Conservation (phyloP, 345 rosid species). For the Melaleuca alternifolia region DNA sequence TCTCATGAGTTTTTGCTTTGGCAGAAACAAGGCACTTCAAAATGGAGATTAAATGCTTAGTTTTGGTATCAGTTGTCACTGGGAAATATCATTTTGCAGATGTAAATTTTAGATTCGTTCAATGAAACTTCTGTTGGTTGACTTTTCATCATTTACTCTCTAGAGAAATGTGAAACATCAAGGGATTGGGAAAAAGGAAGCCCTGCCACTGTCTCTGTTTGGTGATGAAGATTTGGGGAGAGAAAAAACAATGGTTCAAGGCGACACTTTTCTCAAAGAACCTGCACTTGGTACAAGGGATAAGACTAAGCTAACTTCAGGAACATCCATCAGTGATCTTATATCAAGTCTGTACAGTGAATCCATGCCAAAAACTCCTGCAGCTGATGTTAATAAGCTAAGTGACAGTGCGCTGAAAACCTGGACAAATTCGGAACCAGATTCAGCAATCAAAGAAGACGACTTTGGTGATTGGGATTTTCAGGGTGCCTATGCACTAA, state of each 20-base stretch:
- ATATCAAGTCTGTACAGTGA: conserved; percentile 71
- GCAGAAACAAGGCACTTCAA: not conserved
- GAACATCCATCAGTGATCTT: conserved; percentile 51
- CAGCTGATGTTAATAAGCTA: conserved; percentile 15
- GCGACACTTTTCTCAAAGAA: conserved; percentile 23
- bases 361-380: conserved; percentile 29
- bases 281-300: conserved; percentile 8
- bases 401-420: conserved; percentile 21
- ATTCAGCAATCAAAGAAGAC: conserved; percentile 12
- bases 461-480: conserved; percentile 74
- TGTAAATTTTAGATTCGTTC: not conserved
- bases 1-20: not conserved
- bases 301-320: conserved; percentile 19
- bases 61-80: not conserved
- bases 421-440: conserved; percentile 8
- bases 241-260: conserved; percentile 24
- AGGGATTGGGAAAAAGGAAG: conserved; percentile 29
- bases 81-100: not conserved
- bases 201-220: conserved; percentile 59
- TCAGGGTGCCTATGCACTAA: conserved; percentile 20
- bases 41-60: not conserved
- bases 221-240: conserved; percentile 40
- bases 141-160: not conserved
- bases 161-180: conserved; percentile 26
- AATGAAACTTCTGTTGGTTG: not conserved